A percentile compares a stretch with the other conserved stretches of the same genome.
Conservation (phyloP, 169 alveolate species). For the Plasmodium coatneyi region DNA sequence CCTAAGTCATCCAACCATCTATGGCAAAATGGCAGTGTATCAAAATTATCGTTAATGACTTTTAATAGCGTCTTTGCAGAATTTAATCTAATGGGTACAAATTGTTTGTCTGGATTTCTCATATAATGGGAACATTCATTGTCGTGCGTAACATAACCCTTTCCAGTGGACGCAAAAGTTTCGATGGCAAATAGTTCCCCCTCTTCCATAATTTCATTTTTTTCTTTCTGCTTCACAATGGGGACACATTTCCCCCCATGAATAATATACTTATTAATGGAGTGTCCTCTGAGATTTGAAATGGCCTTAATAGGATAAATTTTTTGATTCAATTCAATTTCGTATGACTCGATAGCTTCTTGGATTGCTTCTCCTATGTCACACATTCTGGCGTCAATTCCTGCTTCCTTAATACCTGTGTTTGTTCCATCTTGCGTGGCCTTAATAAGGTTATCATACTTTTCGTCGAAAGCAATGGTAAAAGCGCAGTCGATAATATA, state of each 20-base stretch:
- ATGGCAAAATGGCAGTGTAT: constrained; percentile 99
- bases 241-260: constrained; percentile 99
- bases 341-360: constrained; percentile 98
- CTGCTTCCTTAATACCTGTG: constrained; percentile 98
- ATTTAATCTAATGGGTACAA: constrained; percentile 91
- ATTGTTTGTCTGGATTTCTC: constrained; percentile 94
- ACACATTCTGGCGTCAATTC: constrained; percentile 97
- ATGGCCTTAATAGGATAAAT: constrained; percentile 95
- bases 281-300: constrained; percentile 98
- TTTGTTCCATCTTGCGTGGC: constrained; percentile 99
- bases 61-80: constrained; percentile 94
- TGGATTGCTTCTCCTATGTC: constrained; percentile 99
- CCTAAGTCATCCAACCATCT: constrained; percentile 99
- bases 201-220: constrained; percentile 97
- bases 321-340: constrained; percentile 94
- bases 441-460: constrained; percentile 87
- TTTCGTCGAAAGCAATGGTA: constrained; percentile 95
- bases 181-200: constrained; percentile 99
- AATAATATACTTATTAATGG: constrained; percentile 96
- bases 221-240: constrained; percentile 92
- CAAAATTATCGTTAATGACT: constrained; percentile 95
- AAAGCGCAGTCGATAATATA: constrained; percentile 99
- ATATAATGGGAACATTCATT: constrained; percentile 97
- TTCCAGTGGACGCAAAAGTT: constrained; percentile 99
- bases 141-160: constrained; percentile 92